Evolutionary conservation across 2,329 filamentous ascomycete species (phyloP).

Genomic region (Penicillium sp.): DNA sequence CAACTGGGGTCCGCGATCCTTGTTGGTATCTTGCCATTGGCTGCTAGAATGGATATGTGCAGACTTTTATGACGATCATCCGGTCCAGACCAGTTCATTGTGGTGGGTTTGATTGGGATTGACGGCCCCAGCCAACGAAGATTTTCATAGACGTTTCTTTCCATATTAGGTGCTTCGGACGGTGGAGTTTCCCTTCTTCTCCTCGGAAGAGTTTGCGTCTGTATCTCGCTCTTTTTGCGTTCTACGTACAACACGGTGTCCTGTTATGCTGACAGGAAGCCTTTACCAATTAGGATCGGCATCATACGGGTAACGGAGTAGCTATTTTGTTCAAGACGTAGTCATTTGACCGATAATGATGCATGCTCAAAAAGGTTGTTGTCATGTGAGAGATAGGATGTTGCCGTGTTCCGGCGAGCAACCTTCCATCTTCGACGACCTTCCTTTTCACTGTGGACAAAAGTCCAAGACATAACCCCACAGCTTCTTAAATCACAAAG

Average conservation of each 20-base stretch:
- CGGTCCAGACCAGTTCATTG: slow-evolving; percentile 11
- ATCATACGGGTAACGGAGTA: too few species aligned
- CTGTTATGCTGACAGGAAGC: too few species aligned
- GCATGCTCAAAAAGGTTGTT: background rate
- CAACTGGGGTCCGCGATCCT: background rate
- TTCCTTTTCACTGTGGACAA: slow-evolving; percentile 2
- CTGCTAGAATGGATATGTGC: background rate
- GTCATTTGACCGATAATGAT: background rate
- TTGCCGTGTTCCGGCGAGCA: background rate
- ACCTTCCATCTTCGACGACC: background rate
- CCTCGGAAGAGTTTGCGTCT: background rate
- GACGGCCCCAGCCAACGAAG: slow-evolving; percentile 1
- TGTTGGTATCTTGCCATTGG: slow-evolving; percentile 8
- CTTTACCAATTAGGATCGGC: too few species aligned
- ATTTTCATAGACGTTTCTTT: background rate
- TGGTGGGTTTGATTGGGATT: slow-evolving; percentile 22
- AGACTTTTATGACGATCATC: slow-evolving; percentile 19
- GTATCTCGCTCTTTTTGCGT: too few species aligned
- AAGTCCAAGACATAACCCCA: slow-evolving; percentile 9
- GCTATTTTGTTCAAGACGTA: too few species aligned
- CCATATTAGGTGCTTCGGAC: background rate
- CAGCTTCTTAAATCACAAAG: slow-evolving; percentile 5
- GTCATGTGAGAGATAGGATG: slow-evolving; percentile 3
- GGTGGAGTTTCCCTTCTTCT: background rate
- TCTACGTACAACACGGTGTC: too few species aligned